Evolutionary conservation across 768 basidiomycete genomes (phyloP), one percentile per base, ranked within the genome.

Genomic region (Candolleomyces eurysporus): DNA sequence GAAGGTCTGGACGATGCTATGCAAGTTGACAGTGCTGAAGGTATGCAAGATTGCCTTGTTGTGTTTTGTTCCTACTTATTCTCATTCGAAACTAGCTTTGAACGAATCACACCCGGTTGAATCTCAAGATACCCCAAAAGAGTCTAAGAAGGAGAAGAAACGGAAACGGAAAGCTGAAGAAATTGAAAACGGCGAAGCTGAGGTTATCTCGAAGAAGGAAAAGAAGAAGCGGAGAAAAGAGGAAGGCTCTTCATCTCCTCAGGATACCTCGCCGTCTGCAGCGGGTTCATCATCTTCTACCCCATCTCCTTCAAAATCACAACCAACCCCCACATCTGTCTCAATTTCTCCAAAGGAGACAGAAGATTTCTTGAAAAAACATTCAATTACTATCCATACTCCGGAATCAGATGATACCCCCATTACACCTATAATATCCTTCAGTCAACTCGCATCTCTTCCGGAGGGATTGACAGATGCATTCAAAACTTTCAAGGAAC

Each of bases 401-500:
- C 60, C 60, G 2, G 46, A 46, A 17, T 81, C 82, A 1, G 81
- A 84, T 1, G 65, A 76, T 2, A 75, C 79, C 48, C 66, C 78
- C 19, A 78, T 87, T 61, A 75, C 76, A 14, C 96, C 97, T 30
- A 76, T 94, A 55, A 80, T 90, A 50, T 81, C 85, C 1, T 96
- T 99, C 70, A 76, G 82, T 61, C 84, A 90, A 58, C 82, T 98
- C 16, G 72, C 73, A 31, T 36, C 43, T 21, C 82, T 98, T 53
- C 85, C 90, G 6, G 72, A 76, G 0, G 77, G 79, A 14, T 82
- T 98, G 39, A 82, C 80, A 36, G 68, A 75, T 0, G 88, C 86
- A 0, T 87, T 98, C 61, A 72, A 78, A 52, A 78, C 77, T 8
- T 99, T 95, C 78, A 84, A 87, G 64, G 86, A 90, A 64, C 96